Conservation (phyloP, 1,139 yeast genomes). For the Geotrichum australiense region DNA sequence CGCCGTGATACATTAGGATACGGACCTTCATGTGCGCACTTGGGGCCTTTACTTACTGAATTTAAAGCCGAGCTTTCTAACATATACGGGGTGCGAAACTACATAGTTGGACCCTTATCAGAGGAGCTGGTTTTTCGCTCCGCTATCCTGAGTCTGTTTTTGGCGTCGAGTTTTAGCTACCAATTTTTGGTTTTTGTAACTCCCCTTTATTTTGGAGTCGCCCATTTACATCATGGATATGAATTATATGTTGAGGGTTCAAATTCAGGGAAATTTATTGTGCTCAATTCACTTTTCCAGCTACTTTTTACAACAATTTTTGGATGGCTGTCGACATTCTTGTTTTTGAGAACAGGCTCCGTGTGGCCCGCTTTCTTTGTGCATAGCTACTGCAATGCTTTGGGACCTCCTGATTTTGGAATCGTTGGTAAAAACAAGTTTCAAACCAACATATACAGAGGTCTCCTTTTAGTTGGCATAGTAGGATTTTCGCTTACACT, state of each 20-base stretch:
- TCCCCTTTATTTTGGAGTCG: constrained; percentile 80
- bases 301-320: constrained; percentile 67
- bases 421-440: constrained; percentile 19
- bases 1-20: constrained; percentile 19
- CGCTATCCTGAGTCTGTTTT: constrained; percentile 43
- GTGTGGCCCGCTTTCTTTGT: constrained; percentile 57
- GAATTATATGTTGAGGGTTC: constrained; percentile 38
- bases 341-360: constrained; percentile 48
- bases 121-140: constrained; percentile 82
- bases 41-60: constrained; percentile 16
- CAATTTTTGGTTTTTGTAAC: constrained; percentile 37
- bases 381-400: constrained; percentile 68
- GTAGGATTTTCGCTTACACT: constrained; percentile 32
- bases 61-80: constrained; percentile 27
- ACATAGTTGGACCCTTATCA: constrained; percentile 73
- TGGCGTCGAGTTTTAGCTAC: constrained; percentile 30
- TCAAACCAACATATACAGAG: constrained; percentile 36
- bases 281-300: constrained; percentile 48
- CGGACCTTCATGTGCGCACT: constrained; percentile 19
- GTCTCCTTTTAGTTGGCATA: constrained; percentile 41
- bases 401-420: constrained; percentile 62
- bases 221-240: constrained; percentile 81
- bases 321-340: constrained; percentile 64
- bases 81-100: constrained; percentile 55
- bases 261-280: constrained; percentile 29